Evolutionary conservation across 1,284 basidiomycete species (phyloP).

Genomic region (Apiotrichum veenhuisii): DNA sequence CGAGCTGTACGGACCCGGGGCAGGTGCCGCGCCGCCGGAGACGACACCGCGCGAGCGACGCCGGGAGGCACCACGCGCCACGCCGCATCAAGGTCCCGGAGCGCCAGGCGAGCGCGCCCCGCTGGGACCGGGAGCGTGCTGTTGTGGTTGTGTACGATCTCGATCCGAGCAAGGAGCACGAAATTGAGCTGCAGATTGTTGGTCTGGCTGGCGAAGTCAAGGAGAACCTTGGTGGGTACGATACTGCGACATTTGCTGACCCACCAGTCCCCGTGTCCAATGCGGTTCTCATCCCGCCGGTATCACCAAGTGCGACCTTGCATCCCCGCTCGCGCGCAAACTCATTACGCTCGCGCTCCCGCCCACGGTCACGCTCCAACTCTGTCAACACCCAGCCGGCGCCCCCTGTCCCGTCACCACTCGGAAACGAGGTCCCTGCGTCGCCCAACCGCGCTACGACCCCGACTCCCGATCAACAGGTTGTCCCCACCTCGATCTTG

Average conservation of each 20-base stretch:
- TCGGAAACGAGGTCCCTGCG: conserved; percentile 11
- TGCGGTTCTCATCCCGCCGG: conserved; percentile 39
- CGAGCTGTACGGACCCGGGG: conserved; percentile 6
- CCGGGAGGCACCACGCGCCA: not conserved
- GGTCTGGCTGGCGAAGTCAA: conserved; percentile 34
- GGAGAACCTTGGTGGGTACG: conserved; percentile 26
- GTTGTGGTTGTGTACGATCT: conserved; percentile 49
- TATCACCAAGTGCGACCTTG: conserved; percentile 21
- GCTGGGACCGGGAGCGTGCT: conserved; percentile 40
- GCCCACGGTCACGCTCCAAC: conserved; percentile 46
- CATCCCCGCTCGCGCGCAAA: conserved; percentile 46
- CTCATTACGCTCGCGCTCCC: conserved; percentile 44
- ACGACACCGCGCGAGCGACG: not conserved
- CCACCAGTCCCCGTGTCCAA: conserved; percentile 28
- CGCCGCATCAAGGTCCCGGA: conserved; percentile 1
- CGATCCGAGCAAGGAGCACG: conserved; percentile 47
- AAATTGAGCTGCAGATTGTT: conserved; percentile 48
- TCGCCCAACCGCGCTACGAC: conserved; percentile 12
- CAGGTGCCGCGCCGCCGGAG: conserved; percentile 4
- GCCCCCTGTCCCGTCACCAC: conserved; percentile 17
- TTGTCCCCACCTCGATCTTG: conserved; percentile 34
- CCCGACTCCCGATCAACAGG: conserved; percentile 12
- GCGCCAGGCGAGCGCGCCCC: not conserved
- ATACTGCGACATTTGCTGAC: not conserved
- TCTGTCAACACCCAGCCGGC: conserved; percentile 33